Conservation (phyloP, 345 rosid genomes). For the Camelina hispida region DNA sequence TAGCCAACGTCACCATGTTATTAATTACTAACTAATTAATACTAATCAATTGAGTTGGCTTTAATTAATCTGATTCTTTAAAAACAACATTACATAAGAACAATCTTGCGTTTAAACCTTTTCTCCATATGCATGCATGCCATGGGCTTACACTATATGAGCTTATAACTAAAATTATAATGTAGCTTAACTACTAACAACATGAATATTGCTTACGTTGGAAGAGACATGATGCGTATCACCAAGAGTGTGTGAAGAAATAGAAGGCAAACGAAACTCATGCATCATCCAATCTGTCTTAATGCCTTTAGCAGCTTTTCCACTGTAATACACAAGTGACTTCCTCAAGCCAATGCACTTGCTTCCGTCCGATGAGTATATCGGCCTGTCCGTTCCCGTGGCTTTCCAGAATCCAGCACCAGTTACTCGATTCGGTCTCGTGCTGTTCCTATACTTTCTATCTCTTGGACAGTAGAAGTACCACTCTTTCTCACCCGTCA, state of each 20-base stretch:
- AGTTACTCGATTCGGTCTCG: conserved; percentile 83
- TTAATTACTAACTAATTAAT: no score
- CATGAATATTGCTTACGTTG: conserved; percentile 50
- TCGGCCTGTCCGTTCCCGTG: conserved; percentile 84
- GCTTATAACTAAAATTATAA: no score
- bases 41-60: no score
- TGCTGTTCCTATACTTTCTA: conserved; percentile 79
- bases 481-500: conserved; percentile 80
- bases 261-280: conserved; percentile 78
- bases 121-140: no score
- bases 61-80: no score
- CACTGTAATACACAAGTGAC: conserved; percentile 84
- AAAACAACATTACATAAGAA: no score
- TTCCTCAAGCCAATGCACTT: conserved; percentile 88
- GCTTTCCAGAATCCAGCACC: conserved; percentile 91
- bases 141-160: no score
- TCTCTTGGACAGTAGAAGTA: conserved; percentile 87
- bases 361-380: conserved; percentile 67
- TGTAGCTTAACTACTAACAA: not conserved
- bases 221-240: conserved; percentile 54
- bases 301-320: conserved; percentile 80
- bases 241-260: conserved; percentile 35
- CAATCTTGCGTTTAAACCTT: no score
- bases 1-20: no score
- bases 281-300: conserved; percentile 99